Evolutionary conservation across 2,329 filamentous ascomycete genomes (phyloP).

Genomic region (Colletotrichum sp.): DNA sequence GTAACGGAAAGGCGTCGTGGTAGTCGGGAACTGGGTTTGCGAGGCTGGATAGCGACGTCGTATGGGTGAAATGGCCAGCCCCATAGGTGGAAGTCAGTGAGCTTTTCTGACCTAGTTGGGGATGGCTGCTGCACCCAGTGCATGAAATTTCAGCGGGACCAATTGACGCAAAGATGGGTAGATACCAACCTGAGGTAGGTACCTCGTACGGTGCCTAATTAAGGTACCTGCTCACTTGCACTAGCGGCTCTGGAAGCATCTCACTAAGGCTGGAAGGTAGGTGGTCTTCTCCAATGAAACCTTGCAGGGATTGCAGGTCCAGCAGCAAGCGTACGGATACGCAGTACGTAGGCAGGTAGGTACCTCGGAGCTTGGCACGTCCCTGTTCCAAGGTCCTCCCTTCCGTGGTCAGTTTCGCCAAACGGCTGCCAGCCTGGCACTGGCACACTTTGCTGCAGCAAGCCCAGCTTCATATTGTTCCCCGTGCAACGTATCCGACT

Average conservation of each 20-base stretch:
- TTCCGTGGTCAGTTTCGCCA: constrained; percentile 11
- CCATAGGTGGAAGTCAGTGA: not conserved
- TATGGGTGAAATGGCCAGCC: not conserved
- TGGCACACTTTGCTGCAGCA: constrained; percentile 6
- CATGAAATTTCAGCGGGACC: not conserved
- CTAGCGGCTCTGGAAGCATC: not conserved
- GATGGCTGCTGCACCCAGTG: not conserved
- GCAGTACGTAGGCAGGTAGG: not conserved
- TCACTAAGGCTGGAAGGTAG: not conserved
- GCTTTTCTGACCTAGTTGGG: not conserved
- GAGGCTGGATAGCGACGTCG: not conserved
- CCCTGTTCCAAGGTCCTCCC: not conserved
- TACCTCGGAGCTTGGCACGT: constrained; percentile 16
- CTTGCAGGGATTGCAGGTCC: not conserved
- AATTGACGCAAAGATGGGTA: not conserved
- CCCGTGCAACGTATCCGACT: constrained; percentile 13
- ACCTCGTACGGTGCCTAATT: not conserved
- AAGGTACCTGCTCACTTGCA: not conserved
- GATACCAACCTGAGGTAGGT: not conserved
- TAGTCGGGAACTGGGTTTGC: not conserved
- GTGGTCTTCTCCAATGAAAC: not conserved
- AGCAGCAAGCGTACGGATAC: not conserved
- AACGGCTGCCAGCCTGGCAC: constrained; percentile 17
- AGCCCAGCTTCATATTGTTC: not conserved
- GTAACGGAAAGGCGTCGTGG: not conserved